phyloP scores from a whole-genome alignment of 2,329 filamentous ascomycete genomes.

The Aureobasidium vineae region DNA sequence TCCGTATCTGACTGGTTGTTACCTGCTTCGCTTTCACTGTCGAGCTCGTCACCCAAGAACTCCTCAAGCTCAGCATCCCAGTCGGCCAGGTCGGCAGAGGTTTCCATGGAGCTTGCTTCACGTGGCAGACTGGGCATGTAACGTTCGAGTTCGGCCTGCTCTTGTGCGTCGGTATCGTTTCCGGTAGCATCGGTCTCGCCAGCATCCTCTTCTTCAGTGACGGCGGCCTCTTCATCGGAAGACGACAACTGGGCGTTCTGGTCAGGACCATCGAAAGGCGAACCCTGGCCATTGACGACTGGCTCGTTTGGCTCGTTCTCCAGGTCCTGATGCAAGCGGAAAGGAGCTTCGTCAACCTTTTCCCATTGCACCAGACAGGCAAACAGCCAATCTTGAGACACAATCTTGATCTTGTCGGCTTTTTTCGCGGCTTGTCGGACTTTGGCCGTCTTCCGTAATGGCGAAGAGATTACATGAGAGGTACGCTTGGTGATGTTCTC shows the following conservation, averaged over 20 bases:
- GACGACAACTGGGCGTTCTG: constrained; percentile 42
- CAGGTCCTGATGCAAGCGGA: constrained; percentile 63
- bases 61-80: constrained; percentile 71
- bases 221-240: constrained; percentile 47
- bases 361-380: constrained; percentile 84
- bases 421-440: constrained; percentile 81
- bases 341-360: constrained; percentile 73
- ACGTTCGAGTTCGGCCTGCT: constrained; percentile 43
- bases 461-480: constrained; percentile 72
- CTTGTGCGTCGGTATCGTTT: constrained; percentile 30
- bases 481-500: constrained; percentile 54
- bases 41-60: constrained; percentile 58
- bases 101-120: constrained; percentile 35
- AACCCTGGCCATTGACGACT: constrained; percentile 51
- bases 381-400: constrained; percentile 85
- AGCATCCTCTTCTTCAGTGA: constrained; percentile 42
- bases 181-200: constrained; percentile 26
- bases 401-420: constrained; percentile 74
- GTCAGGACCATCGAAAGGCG: constrained; percentile 41
- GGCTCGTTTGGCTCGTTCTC: constrained; percentile 50
- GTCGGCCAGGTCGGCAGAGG: constrained; percentile 45
- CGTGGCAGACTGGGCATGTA: constrained; percentile 48
- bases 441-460: constrained; percentile 77
- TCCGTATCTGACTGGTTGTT: constrained; percentile 34
- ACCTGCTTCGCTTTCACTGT: constrained; percentile 49